Base-by-base conservation (phyloP, 2,329 filamentous ascomycete species). In the Talaromyces piceae region DNA sequence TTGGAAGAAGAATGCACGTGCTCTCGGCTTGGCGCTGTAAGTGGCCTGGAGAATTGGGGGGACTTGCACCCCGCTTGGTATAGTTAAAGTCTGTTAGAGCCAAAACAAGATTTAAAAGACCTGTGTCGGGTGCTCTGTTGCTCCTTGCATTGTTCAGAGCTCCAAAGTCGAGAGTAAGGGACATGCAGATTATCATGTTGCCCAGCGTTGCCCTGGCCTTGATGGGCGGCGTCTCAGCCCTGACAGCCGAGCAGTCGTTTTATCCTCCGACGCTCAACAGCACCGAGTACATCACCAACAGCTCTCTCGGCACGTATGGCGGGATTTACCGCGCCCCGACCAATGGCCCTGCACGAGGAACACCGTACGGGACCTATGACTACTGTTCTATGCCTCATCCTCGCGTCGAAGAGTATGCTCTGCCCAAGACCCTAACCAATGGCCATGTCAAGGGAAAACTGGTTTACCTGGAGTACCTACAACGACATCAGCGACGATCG, bases 311-410 rank as follows among this genome's bases (percentile, higher is more conserved):
- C 12, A 66, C 65, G 1, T 67, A 70, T 54, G 68, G 68, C 2
- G 68, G 67, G 12, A 62, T 64, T 45, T 70, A 70, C 54, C 55
- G 56, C 9, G 66, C 67, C 5, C 56, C 60, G 1, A 59, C 54
- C 1, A 43, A 60, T 46, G 25, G 56, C 7, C 30, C 62, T 22
- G 54, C 54, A 16, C 28, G 54, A 1, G 47, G 47, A 7, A 48
- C 59, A 9, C 51, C 57, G 0, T 61, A 64, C n/a, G 65, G 66
- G n/a, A 55, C 51, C 23, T 71, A 71, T 50, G 61, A 70, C 47
- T 71, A 70, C 50, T 71, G 68, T 39, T 61, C 62, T 12, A 71
- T 71, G 68, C 68, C 68, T 9, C 68, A 71, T 58, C 68, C 68
- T 2, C 65, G 64, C 30, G 48, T 43, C 12, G 49, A 62, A 12